A percentile compares a stretch with the other conserved stretches of the same genome.
phyloP scores from a whole-genome alignment of 1,284 basidiomycete genomes.

The Ceratorhiza oryzae-sativae region DNA sequence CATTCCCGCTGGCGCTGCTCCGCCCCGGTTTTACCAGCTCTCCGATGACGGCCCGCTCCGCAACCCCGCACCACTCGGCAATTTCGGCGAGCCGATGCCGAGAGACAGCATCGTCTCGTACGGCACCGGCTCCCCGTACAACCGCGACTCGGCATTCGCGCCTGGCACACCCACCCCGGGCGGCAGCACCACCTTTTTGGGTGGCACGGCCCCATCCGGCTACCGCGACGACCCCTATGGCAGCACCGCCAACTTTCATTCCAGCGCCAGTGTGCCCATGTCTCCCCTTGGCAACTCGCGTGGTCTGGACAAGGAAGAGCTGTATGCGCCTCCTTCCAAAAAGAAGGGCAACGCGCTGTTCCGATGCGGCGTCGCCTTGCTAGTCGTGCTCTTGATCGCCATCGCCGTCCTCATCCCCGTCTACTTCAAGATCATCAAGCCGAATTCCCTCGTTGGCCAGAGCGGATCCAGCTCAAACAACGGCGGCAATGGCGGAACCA shows the following conservation, averaged over 20 bases:
- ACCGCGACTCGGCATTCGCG: conserved; percentile 23
- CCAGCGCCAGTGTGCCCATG: conserved; percentile 6
- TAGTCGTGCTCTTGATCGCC: conserved; percentile 37
- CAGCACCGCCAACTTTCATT: conserved; percentile 18
- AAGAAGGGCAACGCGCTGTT: conserved; percentile 17
- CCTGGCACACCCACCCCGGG: neutral
- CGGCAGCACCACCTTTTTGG: conserved; percentile 31
- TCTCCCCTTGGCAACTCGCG: conserved; percentile 26
- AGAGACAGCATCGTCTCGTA: conserved; percentile 31
- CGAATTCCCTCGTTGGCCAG: conserved; percentile 18
- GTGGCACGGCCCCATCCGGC: conserved; percentile 28
- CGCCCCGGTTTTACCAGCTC: conserved; percentile 21
- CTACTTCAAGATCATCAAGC: conserved; percentile 43
- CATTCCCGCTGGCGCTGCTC: neutral
- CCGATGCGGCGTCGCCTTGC: conserved; percentile 23
- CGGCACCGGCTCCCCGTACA: conserved; percentile 32
- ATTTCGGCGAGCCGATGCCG: conserved; percentile 23
- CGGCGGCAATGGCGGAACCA: conserved; percentile 39
- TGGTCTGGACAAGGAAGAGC: neutral
- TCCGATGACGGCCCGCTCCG: conserved; percentile 28
- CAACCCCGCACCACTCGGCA: conserved; percentile 18
- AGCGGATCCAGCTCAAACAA: conserved; percentile 10
- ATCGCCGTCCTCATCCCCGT: conserved; percentile 42
- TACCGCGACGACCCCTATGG: conserved; percentile 40
- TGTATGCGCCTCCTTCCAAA: conserved; percentile 24